A percentile compares a stretch with the other conserved stretches of the same genome.
phyloP scores from a whole-genome alignment of 2,329 filamentous ascomycete species.

The Colletotrichum incanum region DNA sequence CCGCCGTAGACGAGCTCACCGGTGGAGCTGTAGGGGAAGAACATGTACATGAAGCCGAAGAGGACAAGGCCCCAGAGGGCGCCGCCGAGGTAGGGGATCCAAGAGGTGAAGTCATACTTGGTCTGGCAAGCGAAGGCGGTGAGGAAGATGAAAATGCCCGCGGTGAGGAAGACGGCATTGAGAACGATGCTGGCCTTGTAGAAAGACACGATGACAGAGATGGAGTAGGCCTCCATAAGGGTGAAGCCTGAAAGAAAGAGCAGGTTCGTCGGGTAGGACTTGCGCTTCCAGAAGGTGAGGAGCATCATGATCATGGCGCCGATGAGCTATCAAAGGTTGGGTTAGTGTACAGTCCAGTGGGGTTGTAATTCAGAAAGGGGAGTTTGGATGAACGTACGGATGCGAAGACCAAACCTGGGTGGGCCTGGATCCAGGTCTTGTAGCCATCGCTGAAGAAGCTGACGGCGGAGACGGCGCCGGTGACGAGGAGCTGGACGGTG shows the following conservation, averaged over 20 bases:
- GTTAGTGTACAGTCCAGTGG: conserved; percentile 40
- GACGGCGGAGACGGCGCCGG: conserved; percentile 83
- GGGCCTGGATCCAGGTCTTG: conserved; percentile 87
- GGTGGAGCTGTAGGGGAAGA: conserved; percentile 88
- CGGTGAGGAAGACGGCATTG: conserved; percentile 90
- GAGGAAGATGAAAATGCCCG: conserved; percentile 84
- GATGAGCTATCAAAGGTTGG: conserved; percentile 70
- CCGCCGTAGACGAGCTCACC: conserved; percentile 90
- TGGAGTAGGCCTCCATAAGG: conserved; percentile 90
- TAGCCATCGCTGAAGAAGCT: conserved; percentile 89
- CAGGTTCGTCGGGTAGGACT: conserved; percentile 94
- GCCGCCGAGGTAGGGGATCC: conserved; percentile 96
- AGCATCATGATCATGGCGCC: conserved; percentile 88
- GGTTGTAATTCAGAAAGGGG: conserved; percentile 3
- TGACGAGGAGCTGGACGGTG: conserved; percentile 93
- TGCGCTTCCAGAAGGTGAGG: conserved; percentile 95
- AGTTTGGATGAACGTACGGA: conserved; percentile 68
- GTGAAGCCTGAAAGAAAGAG: conserved; percentile 94
- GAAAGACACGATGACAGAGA: conserved; percentile 93
- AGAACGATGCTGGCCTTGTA: conserved; percentile 89
- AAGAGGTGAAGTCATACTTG: conserved; percentile 97
- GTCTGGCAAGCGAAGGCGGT: conserved; percentile 95
- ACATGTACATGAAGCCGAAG: conserved; percentile 92
- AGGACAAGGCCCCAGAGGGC: conserved; percentile 90
- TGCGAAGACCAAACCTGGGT: conserved; percentile 87